Conservation (phyloP, 2,329 filamentous ascomycete species). For the Remersonia thermophila region DNA sequence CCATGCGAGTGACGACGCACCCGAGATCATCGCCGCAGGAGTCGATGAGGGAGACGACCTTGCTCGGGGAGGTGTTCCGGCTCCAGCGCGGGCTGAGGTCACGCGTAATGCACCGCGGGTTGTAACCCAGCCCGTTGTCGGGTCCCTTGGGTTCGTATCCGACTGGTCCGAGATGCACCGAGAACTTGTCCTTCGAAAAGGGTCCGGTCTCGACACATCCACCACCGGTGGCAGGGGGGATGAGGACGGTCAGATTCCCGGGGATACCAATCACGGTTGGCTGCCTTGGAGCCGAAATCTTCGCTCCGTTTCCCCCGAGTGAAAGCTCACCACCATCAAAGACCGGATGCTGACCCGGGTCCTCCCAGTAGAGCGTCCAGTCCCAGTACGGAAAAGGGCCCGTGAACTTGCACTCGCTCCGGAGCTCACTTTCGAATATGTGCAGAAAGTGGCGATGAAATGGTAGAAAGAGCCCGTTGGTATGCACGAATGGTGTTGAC, state of each 20-base stretch:
- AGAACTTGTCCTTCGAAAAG: slow-evolving; percentile 5
- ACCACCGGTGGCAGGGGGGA: slow-evolving; percentile 11
- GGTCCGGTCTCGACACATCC: slow-evolving; percentile 11
- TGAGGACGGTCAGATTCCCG: background rate
- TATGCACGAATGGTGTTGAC: slow-evolving; percentile 10
- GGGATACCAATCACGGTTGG: background rate
- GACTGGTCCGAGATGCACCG: slow-evolving; percentile 10
- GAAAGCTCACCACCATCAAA: slow-evolving; percentile 9
- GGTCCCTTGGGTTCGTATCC: slow-evolving; percentile 5
- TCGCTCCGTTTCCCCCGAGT: slow-evolving; percentile 12
- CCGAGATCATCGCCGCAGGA: slow-evolving; percentile 1
- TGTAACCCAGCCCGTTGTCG: slow-evolving; percentile 10
- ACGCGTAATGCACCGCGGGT: slow-evolving; percentile 13
- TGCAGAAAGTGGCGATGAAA: slow-evolving; percentile 21
- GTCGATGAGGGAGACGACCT: slow-evolving; percentile 8
- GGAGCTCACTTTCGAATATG: slow-evolving; percentile 22
- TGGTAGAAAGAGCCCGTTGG: slow-evolving; percentile 10
- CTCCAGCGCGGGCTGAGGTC: slow-evolving; percentile 8
- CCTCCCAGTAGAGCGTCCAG: slow-evolving; percentile 10
- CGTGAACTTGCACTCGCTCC: slow-evolving; percentile 20
- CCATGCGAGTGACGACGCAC: slow-evolving; percentile 4
- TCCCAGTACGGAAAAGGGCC: slow-evolving; percentile 25
- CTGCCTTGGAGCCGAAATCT: slow-evolving; percentile 1
- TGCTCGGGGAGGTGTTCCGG: slow-evolving; percentile 3
- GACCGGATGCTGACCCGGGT: slow-evolving; percentile 7